A percentile compares a stretch with the other conserved stretches of the same genome.
These are phyloP conservation scores for Ascobolus immersus DNA, from an alignment of 495 filamentous ascomycete species.

Conservation along the genomic window DNA sequence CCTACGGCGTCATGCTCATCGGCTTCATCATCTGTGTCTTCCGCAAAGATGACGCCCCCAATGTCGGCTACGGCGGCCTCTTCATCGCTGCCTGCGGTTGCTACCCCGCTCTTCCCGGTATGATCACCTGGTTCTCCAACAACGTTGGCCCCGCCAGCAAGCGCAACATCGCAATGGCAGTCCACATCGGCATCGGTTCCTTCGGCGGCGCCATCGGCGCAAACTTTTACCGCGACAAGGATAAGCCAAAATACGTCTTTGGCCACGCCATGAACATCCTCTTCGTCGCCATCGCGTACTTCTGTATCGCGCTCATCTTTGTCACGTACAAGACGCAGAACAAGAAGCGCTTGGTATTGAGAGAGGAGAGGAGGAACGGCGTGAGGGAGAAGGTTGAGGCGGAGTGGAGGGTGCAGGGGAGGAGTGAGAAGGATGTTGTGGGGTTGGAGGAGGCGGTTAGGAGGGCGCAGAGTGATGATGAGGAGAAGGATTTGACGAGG, in stretches of 20 bases:
- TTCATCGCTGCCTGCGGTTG: slow-evolving; percentile 44
- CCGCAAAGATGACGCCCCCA: slow-evolving; percentile 21
- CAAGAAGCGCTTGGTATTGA: slow-evolving; percentile 22
- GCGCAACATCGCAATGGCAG: slow-evolving; percentile 43
- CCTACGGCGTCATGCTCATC: slow-evolving; percentile 8
- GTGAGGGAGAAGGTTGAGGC: slow-evolving; percentile 7
- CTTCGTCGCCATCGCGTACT: slow-evolving; percentile 35
- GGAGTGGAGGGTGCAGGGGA: slow-evolving; percentile 1
- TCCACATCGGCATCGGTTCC: slow-evolving; percentile 51
- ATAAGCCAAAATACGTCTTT: slow-evolving; percentile 37
- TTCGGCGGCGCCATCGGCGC: slow-evolving; percentile 48
- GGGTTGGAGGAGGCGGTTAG: slow-evolving; percentile 2
- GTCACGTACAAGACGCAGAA: slow-evolving; percentile 25
- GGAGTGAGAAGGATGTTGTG: background rate
- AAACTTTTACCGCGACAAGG: slow-evolving; percentile 46
- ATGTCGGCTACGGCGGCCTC: slow-evolving; percentile 45
- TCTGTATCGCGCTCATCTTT: slow-evolving; percentile 33
- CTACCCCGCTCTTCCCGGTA: slow-evolving; percentile 36
- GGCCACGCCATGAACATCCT: slow-evolving; percentile 45
- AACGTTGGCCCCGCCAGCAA: slow-evolving; percentile 50
- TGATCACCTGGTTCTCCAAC: slow-evolving; percentile 44
- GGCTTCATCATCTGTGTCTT: slow-evolving; percentile 11
- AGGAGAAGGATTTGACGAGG: slow-evolving; percentile 6
- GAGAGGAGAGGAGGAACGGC: slow-evolving; percentile 1
- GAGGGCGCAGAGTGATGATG: background rate